Evolutionary conservation across 257 asterid species (phyloP), one percentile per base, ranked within the genome.

Genomic region (Solanum clarkiae): DNA sequence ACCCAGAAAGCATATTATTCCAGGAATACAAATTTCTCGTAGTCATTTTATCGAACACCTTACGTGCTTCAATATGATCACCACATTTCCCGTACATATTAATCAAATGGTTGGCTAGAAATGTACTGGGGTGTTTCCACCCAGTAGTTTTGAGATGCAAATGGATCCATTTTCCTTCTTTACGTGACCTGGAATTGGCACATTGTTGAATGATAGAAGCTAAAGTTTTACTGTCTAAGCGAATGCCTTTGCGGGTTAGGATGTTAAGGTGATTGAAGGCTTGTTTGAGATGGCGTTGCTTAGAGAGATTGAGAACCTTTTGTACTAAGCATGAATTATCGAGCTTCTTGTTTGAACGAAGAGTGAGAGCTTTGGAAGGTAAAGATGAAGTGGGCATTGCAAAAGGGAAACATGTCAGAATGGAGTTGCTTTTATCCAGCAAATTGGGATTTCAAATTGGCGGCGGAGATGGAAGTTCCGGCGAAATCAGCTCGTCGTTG

Each of bases 1-100:
- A 95, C 40, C 98, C 96, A 53, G 95, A 86, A 10, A 95, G 95
- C 98, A 94, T 93, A 84, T 86, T 90, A 86, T 95, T 95, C 98
- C 98, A 95, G 44, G 97, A 93, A 82, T 92, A 95, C 93, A 95
- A 86, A 88, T 93, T 94, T 88, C 91, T 91, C 4, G 7, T 84
- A 7, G 84, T 63, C 98, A 93, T 90, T 93, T 90, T 89, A 84
- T 93, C 96, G 32, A 95, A 94, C 92, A 95, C 87, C 62, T 87
- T 86, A 44, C 98, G 97, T 7, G 98, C 98, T 85, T 83, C 89
- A 6, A n/a, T 88, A 85, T 88, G 93, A 89, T 94, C 93, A 12
- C 97, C 98, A 63, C 94, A 92, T 86, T 87, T 91, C 5, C 88
- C 84, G 72, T 95, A 94, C 97, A 95, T 91, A 16, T 84, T 82